A percentile compares a stretch with the other conserved stretches of the same genome.
These are phyloP conservation scores for Boletellus emodensis DNA, from an alignment of 768 basidiomycete species.

Conservation along the genomic window DNA sequence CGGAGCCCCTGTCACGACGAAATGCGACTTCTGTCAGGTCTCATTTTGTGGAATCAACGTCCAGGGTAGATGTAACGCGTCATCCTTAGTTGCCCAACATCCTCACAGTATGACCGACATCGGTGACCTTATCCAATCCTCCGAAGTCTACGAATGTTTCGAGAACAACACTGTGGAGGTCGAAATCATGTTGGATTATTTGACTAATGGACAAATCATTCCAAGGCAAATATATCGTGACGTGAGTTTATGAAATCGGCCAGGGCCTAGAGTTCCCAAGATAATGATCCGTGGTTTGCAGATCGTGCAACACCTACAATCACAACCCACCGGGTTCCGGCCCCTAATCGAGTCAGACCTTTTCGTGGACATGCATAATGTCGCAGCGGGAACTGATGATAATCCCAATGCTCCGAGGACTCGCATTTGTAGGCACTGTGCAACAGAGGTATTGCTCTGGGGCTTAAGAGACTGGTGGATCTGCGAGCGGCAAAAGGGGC, in stretches of 20 bases:
- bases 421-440: slow-evolving; percentile 67
- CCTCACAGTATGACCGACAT: slow-evolving; percentile 67
- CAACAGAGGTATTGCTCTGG: slow-evolving; percentile 70
- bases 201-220: slow-evolving; percentile 55
- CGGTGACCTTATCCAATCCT: slow-evolving; percentile 72
- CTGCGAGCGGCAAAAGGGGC: slow-evolving; percentile 67
- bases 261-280: background rate
- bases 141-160: slow-evolving; percentile 78
- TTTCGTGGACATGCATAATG: slow-evolving; percentile 64
- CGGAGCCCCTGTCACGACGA: slow-evolving; percentile 70
- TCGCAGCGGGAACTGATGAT: slow-evolving; percentile 51
- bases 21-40: slow-evolving; percentile 79
- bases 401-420: slow-evolving; percentile 56
- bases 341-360: slow-evolving; percentile 67
- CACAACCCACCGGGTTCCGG: slow-evolving; percentile 59
- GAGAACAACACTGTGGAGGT: slow-evolving; percentile 75
- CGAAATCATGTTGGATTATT: slow-evolving; percentile 80
- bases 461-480: slow-evolving; percentile 83
- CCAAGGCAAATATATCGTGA: slow-evolving; percentile 77
- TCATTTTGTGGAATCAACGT: slow-evolving; percentile 81
- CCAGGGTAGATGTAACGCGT: slow-evolving; percentile 66
- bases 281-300: slow-evolving; percentile 26
- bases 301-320: slow-evolving; percentile 60
- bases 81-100: slow-evolving; percentile 53
- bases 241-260: slow-evolving; percentile 35